These are phyloP conservation scores for Hordeum marinum DNA, from an alignment of 176 grass and related monocot genomes.

Conservation along the genomic window DNA sequence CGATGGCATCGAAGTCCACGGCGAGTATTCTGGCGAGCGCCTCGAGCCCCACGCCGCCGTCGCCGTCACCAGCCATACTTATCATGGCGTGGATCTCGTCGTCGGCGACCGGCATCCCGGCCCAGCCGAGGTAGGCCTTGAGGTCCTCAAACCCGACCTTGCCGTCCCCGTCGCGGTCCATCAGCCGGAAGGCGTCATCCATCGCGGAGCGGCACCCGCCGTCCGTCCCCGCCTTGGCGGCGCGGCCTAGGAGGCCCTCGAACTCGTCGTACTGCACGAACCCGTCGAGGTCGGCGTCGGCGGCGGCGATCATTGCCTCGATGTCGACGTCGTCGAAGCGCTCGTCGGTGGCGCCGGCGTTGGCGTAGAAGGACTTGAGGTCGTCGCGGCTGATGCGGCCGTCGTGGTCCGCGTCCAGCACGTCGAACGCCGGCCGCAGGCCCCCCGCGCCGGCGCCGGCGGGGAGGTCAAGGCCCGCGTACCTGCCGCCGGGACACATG, in stretches of 20 bases:
- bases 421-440: slow-evolving; percentile 80
- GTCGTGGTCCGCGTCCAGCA: slow-evolving; percentile 86
- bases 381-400: slow-evolving; percentile 92
- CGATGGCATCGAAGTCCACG: slow-evolving; percentile 22
- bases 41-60: slow-evolving; percentile 50
- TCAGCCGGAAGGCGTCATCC: slow-evolving; percentile 79
- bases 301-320: slow-evolving; percentile 76
- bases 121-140: slow-evolving; percentile 75
- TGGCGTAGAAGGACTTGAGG: slow-evolving; percentile 83
- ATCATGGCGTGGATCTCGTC: slow-evolving; percentile 78
- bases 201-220: slow-evolving; percentile 25
- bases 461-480: slow-evolving; percentile 36
- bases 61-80: slow-evolving; percentile 33
- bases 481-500: slow-evolving; percentile 69
- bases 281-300: slow-evolving; percentile 81
- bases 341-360: neutral
- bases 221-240: neutral
- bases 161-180: slow-evolving; percentile 94
- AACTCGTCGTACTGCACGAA: slow-evolving; percentile 92
- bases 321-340: slow-evolving; percentile 71
- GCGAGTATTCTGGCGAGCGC: slow-evolving; percentile 58
- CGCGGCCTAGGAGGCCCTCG: slow-evolving; percentile 62
- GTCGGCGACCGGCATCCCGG: slow-evolving; percentile 67
- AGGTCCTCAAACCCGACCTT: slow-evolving; percentile 91
- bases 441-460: neutral